A percentile compares a stretch with the other conserved stretches of the same genome.
These are phyloP conservation scores for Pythium folliculosum DNA, from an alignment of 352 stramenopile species.

Conservation along the genomic window DNA sequence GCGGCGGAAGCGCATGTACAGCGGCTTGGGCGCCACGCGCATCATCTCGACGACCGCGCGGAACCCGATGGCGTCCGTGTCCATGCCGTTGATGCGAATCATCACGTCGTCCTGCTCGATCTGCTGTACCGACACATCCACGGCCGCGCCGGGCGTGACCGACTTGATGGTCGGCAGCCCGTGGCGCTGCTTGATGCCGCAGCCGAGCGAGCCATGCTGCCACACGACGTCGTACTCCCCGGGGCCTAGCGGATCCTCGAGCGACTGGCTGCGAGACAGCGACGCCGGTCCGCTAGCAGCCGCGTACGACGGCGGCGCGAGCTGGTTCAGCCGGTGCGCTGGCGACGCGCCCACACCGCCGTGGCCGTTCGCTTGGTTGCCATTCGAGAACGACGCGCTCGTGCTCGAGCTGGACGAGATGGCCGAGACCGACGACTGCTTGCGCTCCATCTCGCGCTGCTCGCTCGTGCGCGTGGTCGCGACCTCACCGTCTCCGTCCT, in stretches of 20 bases:
- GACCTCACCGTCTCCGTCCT: conserved; percentile 6
- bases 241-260: background rate
- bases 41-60: conserved; percentile 75
- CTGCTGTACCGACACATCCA: conserved; percentile 66
- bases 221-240: conserved; percentile 80
- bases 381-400: background rate
- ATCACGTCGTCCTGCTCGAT: conserved; percentile 71
- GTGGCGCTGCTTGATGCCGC: conserved; percentile 72
- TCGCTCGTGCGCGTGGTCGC: conserved; percentile 9
- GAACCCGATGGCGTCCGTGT: conserved; percentile 78
- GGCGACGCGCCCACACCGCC: background rate
- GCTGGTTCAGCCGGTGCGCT: conserved; percentile 3
- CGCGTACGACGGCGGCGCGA: background rate
- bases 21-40: conserved; percentile 72
- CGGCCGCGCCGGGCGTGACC: conserved; percentile 48
- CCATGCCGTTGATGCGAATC: conserved; percentile 69
- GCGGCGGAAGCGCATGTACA: conserved; percentile 71
- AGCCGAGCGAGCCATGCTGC: conserved; percentile 69
- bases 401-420: conserved; percentile 1
- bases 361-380: background rate
- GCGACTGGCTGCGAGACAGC: background rate
- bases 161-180: conserved; percentile 69
- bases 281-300: background rate
- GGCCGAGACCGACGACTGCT: conserved; percentile 15
- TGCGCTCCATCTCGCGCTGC: conserved; percentile 10